These are phyloP conservation scores for Ogataea degrootiae DNA, from an alignment of 805 yeast genomes.

Conservation along the genomic window DNA sequence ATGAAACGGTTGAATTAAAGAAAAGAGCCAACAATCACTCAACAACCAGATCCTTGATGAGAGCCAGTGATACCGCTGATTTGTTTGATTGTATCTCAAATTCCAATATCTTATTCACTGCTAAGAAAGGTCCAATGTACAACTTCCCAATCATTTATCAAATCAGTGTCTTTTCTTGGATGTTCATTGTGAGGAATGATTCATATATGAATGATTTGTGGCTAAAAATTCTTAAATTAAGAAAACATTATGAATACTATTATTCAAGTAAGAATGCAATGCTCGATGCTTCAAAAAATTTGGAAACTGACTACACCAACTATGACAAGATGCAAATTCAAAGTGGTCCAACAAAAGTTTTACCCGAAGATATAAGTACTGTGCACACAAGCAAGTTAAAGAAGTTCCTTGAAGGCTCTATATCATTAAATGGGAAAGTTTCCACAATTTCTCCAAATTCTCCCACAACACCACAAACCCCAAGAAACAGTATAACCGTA, in stretches of 20 bases:
- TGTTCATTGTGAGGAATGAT: conserved; percentile 56
- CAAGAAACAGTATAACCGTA: neutral
- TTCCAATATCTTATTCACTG: conserved; percentile 33
- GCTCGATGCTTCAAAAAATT: conserved; percentile 26
- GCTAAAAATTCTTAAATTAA: conserved; percentile 34
- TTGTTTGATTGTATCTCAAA: conserved; percentile 30
- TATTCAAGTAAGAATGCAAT: conserved; percentile 28
- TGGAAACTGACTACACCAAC: conserved; percentile 29
- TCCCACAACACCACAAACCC: neutral
- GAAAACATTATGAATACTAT: conserved; percentile 34
- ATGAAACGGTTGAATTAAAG: conserved; percentile 20
- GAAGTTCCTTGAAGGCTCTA: conserved; percentile 27
- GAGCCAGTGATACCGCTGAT: conserved; percentile 21
- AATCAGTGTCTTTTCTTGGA: conserved; percentile 50
- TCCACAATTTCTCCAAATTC: neutral
- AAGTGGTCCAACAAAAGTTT: neutral
- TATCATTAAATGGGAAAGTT: conserved; percentile 10
- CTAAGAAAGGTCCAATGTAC: conserved; percentile 30
- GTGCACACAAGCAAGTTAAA: conserved; percentile 31
- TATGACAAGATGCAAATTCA: conserved; percentile 23
- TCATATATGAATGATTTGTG: conserved; percentile 51
- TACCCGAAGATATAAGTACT: conserved; percentile 20
- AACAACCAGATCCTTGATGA: conserved; percentile 6
- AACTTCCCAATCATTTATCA: conserved; percentile 35
- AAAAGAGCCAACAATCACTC: conserved; percentile 1